These are phyloP conservation scores for Trichoderma sp. DNA, from an alignment of 2,329 filamentous ascomycete species.

Conservation along the genomic window DNA sequence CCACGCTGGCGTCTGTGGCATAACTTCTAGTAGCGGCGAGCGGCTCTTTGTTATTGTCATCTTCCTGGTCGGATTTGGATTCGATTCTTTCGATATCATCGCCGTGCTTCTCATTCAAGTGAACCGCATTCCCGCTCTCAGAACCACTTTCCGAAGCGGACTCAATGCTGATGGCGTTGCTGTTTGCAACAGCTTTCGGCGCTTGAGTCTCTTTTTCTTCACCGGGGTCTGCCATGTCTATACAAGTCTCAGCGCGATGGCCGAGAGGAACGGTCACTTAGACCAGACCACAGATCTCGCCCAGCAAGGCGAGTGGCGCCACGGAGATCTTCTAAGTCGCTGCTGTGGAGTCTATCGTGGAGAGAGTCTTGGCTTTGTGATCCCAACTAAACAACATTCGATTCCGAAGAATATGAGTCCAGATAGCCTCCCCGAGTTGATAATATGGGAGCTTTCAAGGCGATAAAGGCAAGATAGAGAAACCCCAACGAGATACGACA, in stretches of 20 bases:
- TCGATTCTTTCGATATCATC: constrained; percentile 19
- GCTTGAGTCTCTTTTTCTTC: constrained; percentile 18
- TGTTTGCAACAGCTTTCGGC: not conserved
- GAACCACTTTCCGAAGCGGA: not conserved
- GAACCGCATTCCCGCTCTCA: not conserved
- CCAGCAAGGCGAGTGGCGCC: constrained; percentile 11
- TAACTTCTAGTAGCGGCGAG: constrained; percentile 47
- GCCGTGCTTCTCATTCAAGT: constrained; percentile 8
- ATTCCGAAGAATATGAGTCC: not conserved
- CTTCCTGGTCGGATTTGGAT: constrained; percentile 12
- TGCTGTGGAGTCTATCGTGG: constrained; percentile 18
- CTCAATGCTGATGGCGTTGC: constrained; percentile 9
- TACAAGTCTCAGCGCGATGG: constrained; percentile 3
- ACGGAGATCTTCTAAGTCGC: constrained; percentile 15
- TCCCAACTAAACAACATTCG: not conserved
- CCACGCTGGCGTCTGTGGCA: constrained; percentile 55
- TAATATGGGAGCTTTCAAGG: not conserved
- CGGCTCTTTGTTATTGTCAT: constrained; percentile 11
- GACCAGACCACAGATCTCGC: constrained; percentile 4
- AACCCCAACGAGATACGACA: not conserved
- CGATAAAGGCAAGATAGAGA: not conserved
- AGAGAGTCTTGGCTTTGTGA: constrained; percentile 8
- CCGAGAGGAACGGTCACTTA: not conserved
- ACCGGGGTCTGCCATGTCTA: constrained; percentile 23
- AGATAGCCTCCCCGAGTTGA: not conserved